Evolutionary conservation across 2,329 filamentous ascomycete genomes (phyloP).

Genomic region (Thelonectria olida): DNA sequence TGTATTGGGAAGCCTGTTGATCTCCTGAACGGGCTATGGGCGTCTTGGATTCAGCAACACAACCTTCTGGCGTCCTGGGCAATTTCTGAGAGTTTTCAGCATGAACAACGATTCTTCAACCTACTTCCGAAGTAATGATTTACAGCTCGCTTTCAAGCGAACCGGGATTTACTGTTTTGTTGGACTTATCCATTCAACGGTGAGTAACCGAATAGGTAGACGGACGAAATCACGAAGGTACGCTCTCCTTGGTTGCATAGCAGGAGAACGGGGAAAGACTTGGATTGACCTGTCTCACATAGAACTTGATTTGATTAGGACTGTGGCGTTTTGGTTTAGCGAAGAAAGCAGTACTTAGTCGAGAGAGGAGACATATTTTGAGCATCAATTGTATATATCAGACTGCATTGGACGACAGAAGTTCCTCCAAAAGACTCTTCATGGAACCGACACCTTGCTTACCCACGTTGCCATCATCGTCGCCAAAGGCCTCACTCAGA

Average conservation of each 20-base stretch:
- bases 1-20: too few relatives aligned
- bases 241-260: neutral
- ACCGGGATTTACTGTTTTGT: neutral
- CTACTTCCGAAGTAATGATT: neutral
- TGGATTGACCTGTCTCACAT: neutral
- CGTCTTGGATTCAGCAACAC: too few relatives aligned
- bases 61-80: too few relatives aligned
- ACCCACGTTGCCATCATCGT: neutral
- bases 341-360: neutral
- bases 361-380: neutral
- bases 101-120: neutral
- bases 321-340: conserved; percentile 6
- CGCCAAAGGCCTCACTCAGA: conserved; percentile 46
- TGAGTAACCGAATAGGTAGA: neutral
- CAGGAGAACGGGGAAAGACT: neutral
- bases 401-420: neutral
- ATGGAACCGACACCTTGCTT: conserved; percentile 1
- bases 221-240: neutral
- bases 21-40: too few relatives aligned
- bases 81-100: neutral
- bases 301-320: conserved; percentile 2
- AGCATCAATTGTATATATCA: conserved; percentile 8
- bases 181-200: neutral
- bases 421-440: conserved; percentile 27
- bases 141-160: neutral